Evolutionary conservation across 176 grass and related monocot genomes (phyloP), one percentile per base, ranked within the genome.

Genomic region (Oryza meyeriana): DNA sequence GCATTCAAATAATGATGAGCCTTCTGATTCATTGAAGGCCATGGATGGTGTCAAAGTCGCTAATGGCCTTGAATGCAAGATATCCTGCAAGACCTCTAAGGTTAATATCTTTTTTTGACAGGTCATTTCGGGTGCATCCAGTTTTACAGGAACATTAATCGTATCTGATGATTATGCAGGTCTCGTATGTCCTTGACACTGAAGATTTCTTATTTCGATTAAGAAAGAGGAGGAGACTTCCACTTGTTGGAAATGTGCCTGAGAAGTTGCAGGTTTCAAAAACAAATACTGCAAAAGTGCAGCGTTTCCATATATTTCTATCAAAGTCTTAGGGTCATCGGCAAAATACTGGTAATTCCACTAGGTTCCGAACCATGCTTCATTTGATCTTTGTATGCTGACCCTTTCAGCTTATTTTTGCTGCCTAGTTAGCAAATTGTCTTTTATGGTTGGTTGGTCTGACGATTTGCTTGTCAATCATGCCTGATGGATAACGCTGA

Each of bases 41-140:
- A 91, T 93, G 82, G 84, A 91, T 80, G 85, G 38, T 68, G 83
- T 95, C 78, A 88, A 72, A 77, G 83, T 99, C 76, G 74, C 81
- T 64, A 99, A 99, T 83, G 93, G 93, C 42, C 91, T 99, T 81
- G 96, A 99, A 76, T 99, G 96, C 91, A 99, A 99, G 89, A 89
- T 99, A 79, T 90, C 93, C 26, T 87, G 90, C 85, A 89, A 66
- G 80, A 85, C 87, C 38, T 95, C 93, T 20, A 99, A 99, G 91
- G 96, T 95, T 61, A 28, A 64, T 12, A 65, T 30, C 20, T 75
- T 25, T 28, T 33, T 76, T 69, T 66, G 17, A 9, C 14, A 34
- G 1, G 45, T 30, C 26, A 65, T 77, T 61, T 61, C 35, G 12
- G 28, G 79, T 0, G 20, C 10, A 30, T 67, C 20, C 18, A 55